phyloP scores from a whole-genome alignment of 352 stramenopile species.

The Phytophthora citricola region DNA sequence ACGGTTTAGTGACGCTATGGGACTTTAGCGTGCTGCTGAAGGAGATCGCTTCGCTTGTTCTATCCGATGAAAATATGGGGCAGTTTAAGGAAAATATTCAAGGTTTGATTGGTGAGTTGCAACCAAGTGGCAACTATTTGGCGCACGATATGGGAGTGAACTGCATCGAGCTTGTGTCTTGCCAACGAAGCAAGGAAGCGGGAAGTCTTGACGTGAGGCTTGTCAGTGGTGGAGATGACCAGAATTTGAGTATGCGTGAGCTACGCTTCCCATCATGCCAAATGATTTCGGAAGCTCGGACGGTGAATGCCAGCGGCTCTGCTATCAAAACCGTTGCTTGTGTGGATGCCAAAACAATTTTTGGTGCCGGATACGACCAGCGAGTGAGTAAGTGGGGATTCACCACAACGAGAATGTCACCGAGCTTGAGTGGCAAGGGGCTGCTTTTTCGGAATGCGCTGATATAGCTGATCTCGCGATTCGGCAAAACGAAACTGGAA shows the following conservation, averaged over 20 bases:
- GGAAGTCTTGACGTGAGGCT: constrained; percentile 51
- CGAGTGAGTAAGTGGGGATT: constrained; percentile 78
- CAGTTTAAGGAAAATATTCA: constrained; percentile 31
- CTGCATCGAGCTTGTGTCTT: constrained; percentile 52
- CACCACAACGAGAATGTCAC: constrained; percentile 4
- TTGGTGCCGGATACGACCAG: constrained; percentile 86
- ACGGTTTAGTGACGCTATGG: constrained; percentile 84
- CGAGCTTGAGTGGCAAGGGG: constrained; percentile 58
- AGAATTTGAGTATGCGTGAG: constrained; percentile 62
- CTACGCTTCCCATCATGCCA: constrained; percentile 46
- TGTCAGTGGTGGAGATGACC: constrained; percentile 85
- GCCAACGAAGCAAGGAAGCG: constrained; percentile 16
- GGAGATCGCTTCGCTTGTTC: constrained; percentile 21
- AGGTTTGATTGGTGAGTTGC: constrained; percentile 31
- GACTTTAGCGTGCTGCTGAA: constrained; percentile 50
- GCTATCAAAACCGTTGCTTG: constrained; percentile 78
- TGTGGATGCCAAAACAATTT: constrained; percentile 47
- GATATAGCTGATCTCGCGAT: constrained; percentile 79
- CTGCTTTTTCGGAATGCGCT: constrained; percentile 78
- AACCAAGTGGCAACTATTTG: constrained; percentile 63
- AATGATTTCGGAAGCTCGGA: constrained; percentile 38
- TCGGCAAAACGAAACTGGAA: constrained; percentile 8
- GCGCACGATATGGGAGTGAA: constrained; percentile 89
- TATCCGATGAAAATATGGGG: constrained; percentile 10
- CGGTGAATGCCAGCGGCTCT: constrained; percentile 78